phyloP scores from a whole-genome alignment of 345 rosid species.

The Anastatica hierochuntica region DNA sequence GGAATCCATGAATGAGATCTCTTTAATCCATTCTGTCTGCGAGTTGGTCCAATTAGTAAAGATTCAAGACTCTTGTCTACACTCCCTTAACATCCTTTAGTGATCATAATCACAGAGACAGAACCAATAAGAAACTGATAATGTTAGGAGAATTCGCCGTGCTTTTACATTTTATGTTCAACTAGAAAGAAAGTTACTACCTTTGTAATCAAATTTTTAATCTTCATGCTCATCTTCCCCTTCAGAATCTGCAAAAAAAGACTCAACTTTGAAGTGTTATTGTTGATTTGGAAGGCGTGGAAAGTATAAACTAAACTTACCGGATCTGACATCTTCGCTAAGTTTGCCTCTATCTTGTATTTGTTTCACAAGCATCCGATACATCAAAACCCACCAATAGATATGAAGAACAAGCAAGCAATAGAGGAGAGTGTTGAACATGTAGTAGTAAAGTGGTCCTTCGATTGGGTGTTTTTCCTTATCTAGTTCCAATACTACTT shows the following conservation, averaged over 20 bases:
- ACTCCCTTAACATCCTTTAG: no score
- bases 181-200: no score
- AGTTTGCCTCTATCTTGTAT: slow-evolving; percentile 50
- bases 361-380: slow-evolving; percentile 50
- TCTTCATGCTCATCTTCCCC: slow-evolving; percentile 72
- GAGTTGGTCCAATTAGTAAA: no score
- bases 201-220: no score
- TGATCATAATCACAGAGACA: no score
- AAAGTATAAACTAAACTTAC: slow-evolving; percentile 23
- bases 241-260: slow-evolving; percentile 57
- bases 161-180: no score
- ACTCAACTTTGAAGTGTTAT: background rate
- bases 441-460: slow-evolving; percentile 51
- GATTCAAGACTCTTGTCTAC: no score
- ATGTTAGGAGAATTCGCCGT: no score
- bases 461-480: slow-evolving; percentile 34
- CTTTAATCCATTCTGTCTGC: no score
- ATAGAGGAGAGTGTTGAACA: slow-evolving; percentile 70
- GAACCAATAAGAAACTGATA: no score
- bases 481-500: slow-evolving; percentile 45
- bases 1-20: no score
- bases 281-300: background rate
- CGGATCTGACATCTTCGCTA: slow-evolving; percentile 65
- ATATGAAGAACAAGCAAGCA: slow-evolving; percentile 53
- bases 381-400: slow-evolving; percentile 73